Evolutionary conservation across 1,139 yeast species (phyloP).

Genomic region (Meyerozyma sp.): DNA sequence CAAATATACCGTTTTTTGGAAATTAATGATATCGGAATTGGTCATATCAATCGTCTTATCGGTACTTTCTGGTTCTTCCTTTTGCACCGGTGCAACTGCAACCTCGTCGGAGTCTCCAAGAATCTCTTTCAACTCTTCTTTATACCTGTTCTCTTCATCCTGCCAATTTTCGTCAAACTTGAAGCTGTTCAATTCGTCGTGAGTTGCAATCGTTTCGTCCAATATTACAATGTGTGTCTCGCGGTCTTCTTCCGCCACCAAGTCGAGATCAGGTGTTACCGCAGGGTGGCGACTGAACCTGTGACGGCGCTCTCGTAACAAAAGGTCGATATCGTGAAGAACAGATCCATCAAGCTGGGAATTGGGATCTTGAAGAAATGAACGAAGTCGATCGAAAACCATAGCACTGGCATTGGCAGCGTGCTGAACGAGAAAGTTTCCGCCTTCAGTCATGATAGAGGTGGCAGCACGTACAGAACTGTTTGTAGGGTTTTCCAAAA

Average conservation of each 20-base stretch:
- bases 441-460: slow-evolving; percentile 21
- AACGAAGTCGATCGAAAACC: slow-evolving; percentile 59
- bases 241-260: slow-evolving; percentile 63
- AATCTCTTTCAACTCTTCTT: slow-evolving; percentile 5
- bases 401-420: slow-evolving; percentile 32
- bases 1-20: slow-evolving; percentile 71
- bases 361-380: slow-evolving; percentile 45
- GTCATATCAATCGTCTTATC: slow-evolving; percentile 52
- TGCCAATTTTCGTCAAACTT: slow-evolving; percentile 45
- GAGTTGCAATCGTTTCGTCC: slow-evolving; percentile 44
- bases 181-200: slow-evolving; percentile 48
- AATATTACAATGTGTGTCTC: slow-evolving; percentile 56
- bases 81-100: neutral
- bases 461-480: slow-evolving; percentile 27
- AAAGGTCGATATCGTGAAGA: slow-evolving; percentile 46
- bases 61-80: neutral
- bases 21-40: slow-evolving; percentile 53
- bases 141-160: slow-evolving; percentile 4
- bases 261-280: slow-evolving; percentile 43
- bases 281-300: slow-evolving; percentile 40
- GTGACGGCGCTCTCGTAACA: slow-evolving; percentile 48
- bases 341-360: slow-evolving; percentile 34
- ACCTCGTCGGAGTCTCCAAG: neutral
- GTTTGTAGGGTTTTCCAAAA: slow-evolving; percentile 49
- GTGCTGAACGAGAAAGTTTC: slow-evolving; percentile 16